These are phyloP conservation scores for Lentinula lateritia DNA, from an alignment of 768 basidiomycete species.

Conservation along the genomic window DNA sequence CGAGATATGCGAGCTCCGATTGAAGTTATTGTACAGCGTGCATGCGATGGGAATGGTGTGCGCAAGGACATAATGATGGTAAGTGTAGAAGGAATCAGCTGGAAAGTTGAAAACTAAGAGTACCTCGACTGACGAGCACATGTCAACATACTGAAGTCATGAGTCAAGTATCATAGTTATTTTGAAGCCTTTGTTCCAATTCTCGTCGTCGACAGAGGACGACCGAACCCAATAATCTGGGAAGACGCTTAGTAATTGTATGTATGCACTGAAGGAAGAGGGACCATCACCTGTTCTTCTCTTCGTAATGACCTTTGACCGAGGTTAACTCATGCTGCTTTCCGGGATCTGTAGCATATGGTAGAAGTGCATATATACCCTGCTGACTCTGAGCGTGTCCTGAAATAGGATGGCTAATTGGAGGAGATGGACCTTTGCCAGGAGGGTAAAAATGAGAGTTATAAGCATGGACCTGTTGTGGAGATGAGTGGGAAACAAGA, in stretches of 20 bases:
- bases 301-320: slow-evolving; percentile 59
- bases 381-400: background rate
- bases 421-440: background rate
- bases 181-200: slow-evolving; percentile 11
- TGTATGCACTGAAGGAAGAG: background rate
- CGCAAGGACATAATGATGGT: background rate
- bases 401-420: background rate
- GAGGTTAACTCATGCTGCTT: slow-evolving; percentile 32
- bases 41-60: background rate
- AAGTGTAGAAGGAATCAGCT: background rate
- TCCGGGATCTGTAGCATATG: background rate
- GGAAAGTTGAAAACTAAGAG: background rate
- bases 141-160: background rate
- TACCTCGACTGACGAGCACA: too few relatives aligned
- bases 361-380: background rate
- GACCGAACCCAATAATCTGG: slow-evolving; percentile 57
- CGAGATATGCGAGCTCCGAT: background rate
- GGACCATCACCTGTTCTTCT: slow-evolving; percentile 48
- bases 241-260: background rate
- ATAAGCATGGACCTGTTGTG: background rate
- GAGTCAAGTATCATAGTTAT: background rate
- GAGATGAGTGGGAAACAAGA: background rate
- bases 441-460: background rate
- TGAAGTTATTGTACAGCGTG: background rate
- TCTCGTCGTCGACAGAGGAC: slow-evolving; percentile 57